Conservation (phyloP, 2,329 filamentous ascomycete genomes). For the Trichoderma sp. region DNA sequence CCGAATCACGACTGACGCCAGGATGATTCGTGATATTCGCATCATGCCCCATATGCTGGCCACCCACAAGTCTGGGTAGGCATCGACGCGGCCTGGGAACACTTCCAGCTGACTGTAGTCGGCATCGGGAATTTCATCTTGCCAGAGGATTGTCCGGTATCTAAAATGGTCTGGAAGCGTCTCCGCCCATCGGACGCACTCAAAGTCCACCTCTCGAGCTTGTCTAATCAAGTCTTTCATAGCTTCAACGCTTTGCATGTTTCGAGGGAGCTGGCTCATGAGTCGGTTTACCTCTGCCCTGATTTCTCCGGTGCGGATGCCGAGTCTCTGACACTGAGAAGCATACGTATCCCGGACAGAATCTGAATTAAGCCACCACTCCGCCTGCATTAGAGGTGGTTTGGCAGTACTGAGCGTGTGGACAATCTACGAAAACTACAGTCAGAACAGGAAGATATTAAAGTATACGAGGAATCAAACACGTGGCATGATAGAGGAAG, state of each 20-base stretch:
- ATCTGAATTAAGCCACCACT: constrained; percentile 57
- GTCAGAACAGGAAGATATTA: background rate
- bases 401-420: constrained; percentile 55
- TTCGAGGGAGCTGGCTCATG: constrained; percentile 46
- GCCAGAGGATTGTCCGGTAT: constrained; percentile 56
- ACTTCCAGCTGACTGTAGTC: constrained; percentile 55
- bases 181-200: constrained; percentile 51
- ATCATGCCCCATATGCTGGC: constrained; percentile 58
- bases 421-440: constrained; percentile 45
- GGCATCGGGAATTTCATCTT: constrained; percentile 50
- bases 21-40: constrained; percentile 52
- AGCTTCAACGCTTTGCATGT: constrained; percentile 49
- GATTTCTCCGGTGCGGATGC: constrained; percentile 55
- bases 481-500: background rate
- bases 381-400: constrained; percentile 50
- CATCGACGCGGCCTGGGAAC: constrained; percentile 59
- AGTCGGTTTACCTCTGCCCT: constrained; percentile 52
- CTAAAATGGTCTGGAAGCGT: constrained; percentile 50
- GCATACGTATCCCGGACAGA: constrained; percentile 50
- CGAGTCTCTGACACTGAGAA: constrained; percentile 49
- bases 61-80: constrained; percentile 58
- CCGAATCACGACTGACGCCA: constrained; percentile 55
- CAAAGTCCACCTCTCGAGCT: constrained; percentile 52
- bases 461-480: background rate
- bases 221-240: constrained; percentile 52